Percentiles rank a stretch among this genome's conserved stretches.
Evolutionary conservation across 1,139 yeast species (phyloP).

Genomic region (Meyerozyma athensensis): DNA sequence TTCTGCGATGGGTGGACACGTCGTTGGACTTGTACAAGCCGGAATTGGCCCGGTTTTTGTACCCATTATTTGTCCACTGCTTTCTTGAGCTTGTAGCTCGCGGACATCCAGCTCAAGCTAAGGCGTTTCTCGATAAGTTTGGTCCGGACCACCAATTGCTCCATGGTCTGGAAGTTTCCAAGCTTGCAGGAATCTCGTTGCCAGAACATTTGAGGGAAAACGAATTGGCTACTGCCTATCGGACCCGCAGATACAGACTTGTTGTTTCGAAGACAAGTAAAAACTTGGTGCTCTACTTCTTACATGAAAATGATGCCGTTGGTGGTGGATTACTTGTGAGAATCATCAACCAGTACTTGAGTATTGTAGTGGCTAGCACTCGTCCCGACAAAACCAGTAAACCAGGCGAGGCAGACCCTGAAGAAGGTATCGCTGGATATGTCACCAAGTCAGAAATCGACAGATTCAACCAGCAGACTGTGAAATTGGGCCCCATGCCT

Average conservation of each 20-base stretch:
- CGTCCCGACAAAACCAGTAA: constrained; percentile 42
- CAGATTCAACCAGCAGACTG: constrained; percentile 64
- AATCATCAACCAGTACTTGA: constrained; percentile 79
- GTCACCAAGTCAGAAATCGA: constrained; percentile 47
- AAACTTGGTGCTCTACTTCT: constrained; percentile 75
- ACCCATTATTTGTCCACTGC: constrained; percentile 87
- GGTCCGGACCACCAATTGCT: constrained; percentile 67
- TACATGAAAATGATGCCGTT: constrained; percentile 87
- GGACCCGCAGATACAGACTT: constrained; percentile 68
- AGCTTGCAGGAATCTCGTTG: constrained; percentile 67
- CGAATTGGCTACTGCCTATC: constrained; percentile 71
- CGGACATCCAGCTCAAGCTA: constrained; percentile 56
- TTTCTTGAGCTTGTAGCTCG: constrained; percentile 74
- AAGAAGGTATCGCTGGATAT: constrained; percentile 62
- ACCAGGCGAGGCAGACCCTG: constrained; percentile 48
- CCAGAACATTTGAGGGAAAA: constrained; percentile 82
- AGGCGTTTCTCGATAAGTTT: constrained; percentile 70
- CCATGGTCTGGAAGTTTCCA: constrained; percentile 74
- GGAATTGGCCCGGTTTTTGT: constrained; percentile 75
- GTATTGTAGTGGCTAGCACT: constrained; percentile 55
- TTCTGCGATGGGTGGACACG: constrained; percentile 86
- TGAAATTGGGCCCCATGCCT: constrained; percentile 79
- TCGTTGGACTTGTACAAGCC: constrained; percentile 91
- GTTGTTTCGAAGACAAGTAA: constrained; percentile 80
- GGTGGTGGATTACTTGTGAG: constrained; percentile 89